Evolutionary conservation across 2,329 filamentous ascomycete species (phyloP), one percentile per base, ranked within the genome.

Genomic region (Triangularia verruculosa): DNA sequence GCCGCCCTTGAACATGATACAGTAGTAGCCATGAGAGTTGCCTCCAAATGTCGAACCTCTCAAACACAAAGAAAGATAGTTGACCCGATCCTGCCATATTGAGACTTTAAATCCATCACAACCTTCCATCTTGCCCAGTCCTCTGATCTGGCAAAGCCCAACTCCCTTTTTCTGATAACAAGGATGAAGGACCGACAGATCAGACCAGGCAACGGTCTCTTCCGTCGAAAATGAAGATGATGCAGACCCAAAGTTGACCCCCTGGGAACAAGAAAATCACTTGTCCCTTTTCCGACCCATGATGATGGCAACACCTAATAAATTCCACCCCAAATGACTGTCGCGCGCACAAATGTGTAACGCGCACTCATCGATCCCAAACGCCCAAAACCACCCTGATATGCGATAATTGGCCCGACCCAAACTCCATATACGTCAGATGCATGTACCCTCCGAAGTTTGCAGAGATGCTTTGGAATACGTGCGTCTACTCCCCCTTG

Each of bases 401-500:
- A 47, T 47, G 39, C 39, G 39, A 47, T 47, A 20, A n/a, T 47
- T 17, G 39, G 20, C 39, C 39, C 12, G 9, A 47, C 39, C 39
- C 17, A 47, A 47, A 47, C 39, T 20, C 39, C 39, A 47, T 47
- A 17, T 47, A 22, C 39, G 39, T 20, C 39, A 9, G n/a, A 47
- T 47, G 39, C 39, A 22, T 20, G 39, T 20, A 47, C n/a, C 39
- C 5, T 17, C n/a, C 27, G 27, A 9, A 47, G 39, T 20, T 47
- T 9, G 39, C n/a, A 47, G 11, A 47, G n/a, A 47, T 47, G 39
- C 39, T 8, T 15, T 3, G 34, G n/a, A 39, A 20, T 4, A 47
- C 1, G n/a, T 12, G 24, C 24, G 9, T n/a, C 47, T 61, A 63
- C 59, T 69, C 67, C 17, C 64, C 66, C 62, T 77, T 81, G 66